Percentiles rank a stretch among this genome's conserved stretches.
These are phyloP conservation scores for Inga oerstediana DNA, from an alignment of 306 rosid species.

Conservation along the genomic window DNA sequence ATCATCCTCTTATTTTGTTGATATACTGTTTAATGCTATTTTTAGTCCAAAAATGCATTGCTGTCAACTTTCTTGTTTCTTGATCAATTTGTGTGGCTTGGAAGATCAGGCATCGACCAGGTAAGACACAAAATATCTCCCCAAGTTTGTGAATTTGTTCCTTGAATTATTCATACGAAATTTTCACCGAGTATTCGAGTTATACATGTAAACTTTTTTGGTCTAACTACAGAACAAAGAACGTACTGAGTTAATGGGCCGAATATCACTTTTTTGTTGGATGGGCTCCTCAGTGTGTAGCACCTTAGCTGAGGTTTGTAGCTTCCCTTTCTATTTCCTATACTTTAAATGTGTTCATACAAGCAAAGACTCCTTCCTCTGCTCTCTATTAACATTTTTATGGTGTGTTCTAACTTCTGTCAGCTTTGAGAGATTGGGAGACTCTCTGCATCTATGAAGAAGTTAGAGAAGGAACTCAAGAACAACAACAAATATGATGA, in stretches of 20 bases:
- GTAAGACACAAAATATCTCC: conserved; percentile 38
- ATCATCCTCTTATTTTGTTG: background rate
- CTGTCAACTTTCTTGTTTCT: conserved; percentile 91
- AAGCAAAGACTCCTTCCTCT: background rate
- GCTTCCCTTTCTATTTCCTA: conserved; percentile 4
- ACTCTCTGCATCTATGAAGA: conserved; percentile 76
- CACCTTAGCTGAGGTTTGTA: conserved; percentile 82
- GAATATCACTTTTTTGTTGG: conserved; percentile 93
- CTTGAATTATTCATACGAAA: background rate
- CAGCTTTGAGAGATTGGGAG: conserved; percentile 94
- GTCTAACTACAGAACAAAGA: conserved; percentile 70
- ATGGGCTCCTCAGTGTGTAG: conserved; percentile 77
- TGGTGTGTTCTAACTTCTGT: conserved; percentile 35
- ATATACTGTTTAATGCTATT: conserved; percentile 22
- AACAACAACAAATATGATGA: conserved; percentile 66
- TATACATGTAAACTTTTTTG: background rate
- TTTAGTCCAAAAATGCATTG: conserved; percentile 84
- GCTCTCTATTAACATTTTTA: conserved; percentile 17
- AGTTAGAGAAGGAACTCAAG: conserved; percentile 81
- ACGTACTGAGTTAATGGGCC: conserved; percentile 68
- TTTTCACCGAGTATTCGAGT: background rate
- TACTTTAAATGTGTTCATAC: background rate
- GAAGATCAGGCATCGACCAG: conserved; percentile 80
- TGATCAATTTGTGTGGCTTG: conserved; percentile 97
- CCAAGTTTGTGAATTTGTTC: background rate